phyloP scores from a whole-genome alignment of 192 early-diverging fungal species.

The Entomortierella parvispora region DNA sequence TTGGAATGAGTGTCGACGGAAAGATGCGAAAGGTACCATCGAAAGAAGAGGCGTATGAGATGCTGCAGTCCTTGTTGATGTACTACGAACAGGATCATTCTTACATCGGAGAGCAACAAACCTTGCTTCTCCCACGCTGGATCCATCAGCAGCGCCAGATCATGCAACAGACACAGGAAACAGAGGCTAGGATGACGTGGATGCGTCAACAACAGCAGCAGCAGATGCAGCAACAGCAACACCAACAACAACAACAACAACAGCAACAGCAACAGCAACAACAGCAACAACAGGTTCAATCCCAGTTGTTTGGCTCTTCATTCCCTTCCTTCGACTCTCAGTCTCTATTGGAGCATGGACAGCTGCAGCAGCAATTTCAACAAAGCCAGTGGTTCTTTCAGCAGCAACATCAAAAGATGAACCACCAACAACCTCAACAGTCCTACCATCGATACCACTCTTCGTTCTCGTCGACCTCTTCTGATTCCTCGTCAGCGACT shows the following conservation, averaged over 20 bases:
- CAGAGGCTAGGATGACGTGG: slow-evolving; percentile 31
- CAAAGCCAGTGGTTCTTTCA: background rate
- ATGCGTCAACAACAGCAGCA: slow-evolving; percentile 28
- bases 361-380: background rate
- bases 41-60: slow-evolving; percentile 48
- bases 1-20: slow-evolving; percentile 50
- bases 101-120: slow-evolving; percentile 48
- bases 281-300: background rate
- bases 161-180: slow-evolving; percentile 32
- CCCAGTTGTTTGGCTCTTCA: background rate
- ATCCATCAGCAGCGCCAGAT: slow-evolving; percentile 51
- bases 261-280: background rate
- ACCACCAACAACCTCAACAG: slow-evolving; percentile 3
- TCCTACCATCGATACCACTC: slow-evolving; percentile 17
- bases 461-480: slow-evolving; percentile 18
- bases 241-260: background rate
- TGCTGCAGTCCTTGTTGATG: slow-evolving; percentile 46
- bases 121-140: slow-evolving; percentile 46
- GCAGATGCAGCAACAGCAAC: slow-evolving; percentile 16
- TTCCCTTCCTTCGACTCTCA: too few species aligned
- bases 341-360: background rate
- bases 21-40: slow-evolving; percentile 49
- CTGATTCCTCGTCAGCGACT: slow-evolving; percentile 9
- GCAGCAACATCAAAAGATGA: background rate
- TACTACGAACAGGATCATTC: slow-evolving; percentile 51